Evolutionary conservation across 164 flowering plant genomes (phyloP), one percentile per base, ranked within the genome.

Genomic region (Saururus chinensis): DNA sequence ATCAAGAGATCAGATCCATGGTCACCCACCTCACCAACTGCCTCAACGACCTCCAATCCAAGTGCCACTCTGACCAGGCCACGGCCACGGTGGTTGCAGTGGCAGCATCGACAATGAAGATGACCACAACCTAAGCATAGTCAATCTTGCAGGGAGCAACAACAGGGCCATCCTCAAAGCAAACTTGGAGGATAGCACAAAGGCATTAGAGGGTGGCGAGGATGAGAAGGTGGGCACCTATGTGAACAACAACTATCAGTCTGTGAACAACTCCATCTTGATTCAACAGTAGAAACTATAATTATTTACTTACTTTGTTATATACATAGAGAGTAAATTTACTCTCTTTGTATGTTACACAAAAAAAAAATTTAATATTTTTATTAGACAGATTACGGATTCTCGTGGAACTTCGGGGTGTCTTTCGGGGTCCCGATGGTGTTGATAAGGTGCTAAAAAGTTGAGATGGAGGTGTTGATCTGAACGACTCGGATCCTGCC

Each of bases 191-290:
- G 80, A 73, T 22, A 75, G 9, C 17, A 4, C 12, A 6, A 14
- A 17, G 12, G 7, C 60, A 17, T 14, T 4, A 19, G 14, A 42
- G 4, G 49, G 1, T 42, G 57, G 25, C 5, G 81, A 79, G 30
- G 17, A 62, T 0, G 83, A 84, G 9, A 78, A 68, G 10, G 16
- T 76, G 55, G 68, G 65, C 56, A 71, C 89, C 2, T 85, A 76
- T 40, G 79, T 84, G 14, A 91, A 91, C 70, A 88, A 89, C 74
- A 91, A 91, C 42, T 86, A 79, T 61, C 96, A 91, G 54, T 84
- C 89, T 12, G 73, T 88, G 55, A 91, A 91, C 69, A 88, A 88
- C 68, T 86, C 96, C 0, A 78, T 91, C 67, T 81, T 91, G 93
- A n/a, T n/a, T n/a, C n/a, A n/a, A n/a, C n/a, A n/a, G n/a, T n/a